Base-by-base conservation (phyloP, 805 yeast genomes). In the Wickerhamiella azymoides region DNA sequence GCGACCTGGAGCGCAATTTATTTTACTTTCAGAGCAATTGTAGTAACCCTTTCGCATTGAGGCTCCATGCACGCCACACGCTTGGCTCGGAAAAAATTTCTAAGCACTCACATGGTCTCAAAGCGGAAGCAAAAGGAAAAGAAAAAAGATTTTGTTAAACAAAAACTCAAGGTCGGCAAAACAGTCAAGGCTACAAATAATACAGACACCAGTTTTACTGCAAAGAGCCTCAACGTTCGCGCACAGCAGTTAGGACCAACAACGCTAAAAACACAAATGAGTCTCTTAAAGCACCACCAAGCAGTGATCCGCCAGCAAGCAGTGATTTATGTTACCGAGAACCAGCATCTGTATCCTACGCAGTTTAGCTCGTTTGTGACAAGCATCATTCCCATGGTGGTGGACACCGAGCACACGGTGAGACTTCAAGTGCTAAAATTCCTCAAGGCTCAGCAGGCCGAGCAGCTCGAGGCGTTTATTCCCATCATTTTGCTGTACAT, bases 101-200 rank as follows among this genome's bases (percentile, higher is more conserved):
- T 30, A 30, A 30, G 14, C 33, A 36, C 21, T 36, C 8, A 28
- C 11, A 41, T 41, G 44, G 44, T 32, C 11, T 41, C 44, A 4
- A 41, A 41, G 16, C 24, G 18, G 24, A 41, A 41, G 33, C 28
- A 25, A 5, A 14, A 27, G 16, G 46, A 79, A 50, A 83, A 80
- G 66, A 70, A 69, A 58, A 80, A 79, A 63, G 94, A 83, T 57
- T 83, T 83, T 59, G 55, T 67, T 57, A 85, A 85, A 61, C 70
- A 77, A 49, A 89, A 84, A 67, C 72, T 92, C 44, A 80, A 73
- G 57, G 96, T 92, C 28, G 98, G 98, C 47, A 92, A 92, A 62
- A 68, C 80, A 2, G 74, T 76, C 16, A 76, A 75, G 51, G 77
- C 86, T 5, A 74, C 77, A 16, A 84, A 85, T 58, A 75, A 72